phyloP scores from a whole-genome alignment of 164 flowering plant species.

The Magnolia kwangsiensis region DNA sequence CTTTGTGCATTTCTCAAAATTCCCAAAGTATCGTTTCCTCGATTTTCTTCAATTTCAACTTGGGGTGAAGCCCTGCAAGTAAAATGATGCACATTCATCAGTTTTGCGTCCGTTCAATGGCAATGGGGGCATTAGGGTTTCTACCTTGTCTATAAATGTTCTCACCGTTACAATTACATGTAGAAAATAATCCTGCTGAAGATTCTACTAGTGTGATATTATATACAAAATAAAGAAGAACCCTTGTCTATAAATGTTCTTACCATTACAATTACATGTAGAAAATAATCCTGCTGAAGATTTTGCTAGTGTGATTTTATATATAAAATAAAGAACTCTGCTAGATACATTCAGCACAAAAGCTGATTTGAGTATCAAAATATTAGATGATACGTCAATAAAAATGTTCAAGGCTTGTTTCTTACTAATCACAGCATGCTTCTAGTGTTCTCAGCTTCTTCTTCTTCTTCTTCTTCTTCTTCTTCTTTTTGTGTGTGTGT shows the following conservation, averaged over 20 bases:
- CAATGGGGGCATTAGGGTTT: neutral
- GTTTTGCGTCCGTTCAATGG: neutral
- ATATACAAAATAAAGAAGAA: neutral
- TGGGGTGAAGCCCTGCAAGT: neutral
- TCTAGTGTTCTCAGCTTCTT: too few species aligned
- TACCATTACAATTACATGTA: neutral
- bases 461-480: too few species aligned
- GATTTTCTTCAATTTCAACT: neutral
- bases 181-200: constrained; percentile 9
- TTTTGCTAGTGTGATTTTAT: neutral
- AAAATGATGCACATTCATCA: neutral
- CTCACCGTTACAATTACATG: neutral
- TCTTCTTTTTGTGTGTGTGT: too few species aligned
- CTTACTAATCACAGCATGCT: too few species aligned
- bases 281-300: constrained; percentile 10
- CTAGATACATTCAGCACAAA: neutral
- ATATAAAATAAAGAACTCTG: neutral
- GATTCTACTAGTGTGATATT: neutral
- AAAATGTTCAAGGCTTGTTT: too few species aligned
- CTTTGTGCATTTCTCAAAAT: neutral
- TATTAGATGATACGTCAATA: too few species aligned
- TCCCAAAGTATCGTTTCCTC: constrained; percentile 8
- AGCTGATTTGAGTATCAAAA: too few species aligned
- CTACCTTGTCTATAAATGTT: neutral
- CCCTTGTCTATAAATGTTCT: neutral